Conservation (phyloP, 2,329 filamentous ascomycete genomes). For the Cytospora piceae region DNA sequence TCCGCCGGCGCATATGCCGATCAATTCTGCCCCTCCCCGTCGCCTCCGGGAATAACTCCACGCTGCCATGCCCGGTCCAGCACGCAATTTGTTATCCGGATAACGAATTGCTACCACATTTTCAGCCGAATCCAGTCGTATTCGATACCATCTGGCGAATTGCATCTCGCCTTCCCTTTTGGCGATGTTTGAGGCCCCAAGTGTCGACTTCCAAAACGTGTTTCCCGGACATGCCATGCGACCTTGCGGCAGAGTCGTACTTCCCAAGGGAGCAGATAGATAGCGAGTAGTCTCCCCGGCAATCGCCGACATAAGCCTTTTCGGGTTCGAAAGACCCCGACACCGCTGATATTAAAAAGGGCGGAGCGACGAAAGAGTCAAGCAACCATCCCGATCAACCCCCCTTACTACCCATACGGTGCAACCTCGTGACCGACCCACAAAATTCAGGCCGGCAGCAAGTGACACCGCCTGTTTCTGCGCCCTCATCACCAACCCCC, state of each 20-base stretch:
- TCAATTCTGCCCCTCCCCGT: not conserved
- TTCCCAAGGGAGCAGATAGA: not conserved
- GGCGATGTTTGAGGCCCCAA: not conserved
- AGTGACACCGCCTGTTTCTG: conserved; percentile 1
- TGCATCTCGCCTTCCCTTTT: conserved; percentile 18
- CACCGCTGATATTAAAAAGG: conserved; percentile 26
- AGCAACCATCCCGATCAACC: not conserved
- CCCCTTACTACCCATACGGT: not conserved
- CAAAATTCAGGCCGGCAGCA: not conserved
- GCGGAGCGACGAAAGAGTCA: conserved; percentile 8
- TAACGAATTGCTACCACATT: not conserved
- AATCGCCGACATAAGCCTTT: conserved; percentile 29
- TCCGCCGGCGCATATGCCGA: not conserved
- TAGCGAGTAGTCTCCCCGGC: conserved; percentile 16
- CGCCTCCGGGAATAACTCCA: not conserved
- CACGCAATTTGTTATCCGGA: conserved; percentile 6
- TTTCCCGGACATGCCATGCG: not conserved
- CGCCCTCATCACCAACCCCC: conserved; percentile 12
- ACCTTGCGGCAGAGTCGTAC: not conserved
- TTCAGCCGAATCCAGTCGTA: not conserved
- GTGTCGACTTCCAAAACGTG: not conserved
- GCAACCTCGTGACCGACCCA: conserved; percentile 2
- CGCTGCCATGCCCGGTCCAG: conserved; percentile 3
- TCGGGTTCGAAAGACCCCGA: conserved; percentile 22
- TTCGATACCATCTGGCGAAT: conserved; percentile 2